Percentiles rank a stretch among this genome's conserved stretches.
phyloP scores from a whole-genome alignment of 2,329 filamentous ascomycete genomes.

The Aspergillus fijiensis region DNA sequence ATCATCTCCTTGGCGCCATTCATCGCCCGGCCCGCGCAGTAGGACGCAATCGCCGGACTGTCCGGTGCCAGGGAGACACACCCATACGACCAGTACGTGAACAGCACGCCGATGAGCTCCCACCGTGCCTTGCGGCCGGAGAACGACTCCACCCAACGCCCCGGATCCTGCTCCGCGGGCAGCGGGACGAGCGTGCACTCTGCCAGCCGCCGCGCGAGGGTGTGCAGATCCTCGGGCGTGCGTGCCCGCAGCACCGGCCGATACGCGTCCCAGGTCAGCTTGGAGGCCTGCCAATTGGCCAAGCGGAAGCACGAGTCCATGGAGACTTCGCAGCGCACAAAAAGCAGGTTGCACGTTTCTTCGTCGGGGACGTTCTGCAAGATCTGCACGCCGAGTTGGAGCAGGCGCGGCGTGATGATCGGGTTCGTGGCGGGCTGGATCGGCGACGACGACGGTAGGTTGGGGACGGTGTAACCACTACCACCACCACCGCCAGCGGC shows the following conservation, averaged over 20 bases:
- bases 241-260: not conserved
- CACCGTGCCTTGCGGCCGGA: not conserved
- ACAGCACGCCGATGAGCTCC: constrained; percentile 1
- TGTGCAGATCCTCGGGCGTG: not conserved
- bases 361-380: constrained; percentile 3
- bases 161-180: not conserved
- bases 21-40: not conserved
- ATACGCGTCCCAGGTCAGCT: constrained; percentile 1
- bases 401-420: not conserved
- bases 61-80: not conserved
- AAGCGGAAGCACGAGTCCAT: constrained; percentile 4
- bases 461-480: not conserved
- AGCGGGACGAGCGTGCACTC: not conserved
- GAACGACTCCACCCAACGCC: constrained; percentile 5
- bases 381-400: constrained; percentile 2
- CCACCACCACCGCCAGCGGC: no score
- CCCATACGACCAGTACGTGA: constrained; percentile 6
- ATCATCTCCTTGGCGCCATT: constrained; percentile 1
- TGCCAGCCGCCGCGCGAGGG: not conserved
- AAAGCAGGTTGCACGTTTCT: not conserved
- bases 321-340: not conserved
- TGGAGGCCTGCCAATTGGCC: not conserved
- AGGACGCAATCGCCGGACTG: not conserved
- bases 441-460: not conserved
- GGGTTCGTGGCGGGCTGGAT: not conserved